phyloP scores from a whole-genome alignment of 441 rosid genomes.

The Eruca vesicaria region DNA sequence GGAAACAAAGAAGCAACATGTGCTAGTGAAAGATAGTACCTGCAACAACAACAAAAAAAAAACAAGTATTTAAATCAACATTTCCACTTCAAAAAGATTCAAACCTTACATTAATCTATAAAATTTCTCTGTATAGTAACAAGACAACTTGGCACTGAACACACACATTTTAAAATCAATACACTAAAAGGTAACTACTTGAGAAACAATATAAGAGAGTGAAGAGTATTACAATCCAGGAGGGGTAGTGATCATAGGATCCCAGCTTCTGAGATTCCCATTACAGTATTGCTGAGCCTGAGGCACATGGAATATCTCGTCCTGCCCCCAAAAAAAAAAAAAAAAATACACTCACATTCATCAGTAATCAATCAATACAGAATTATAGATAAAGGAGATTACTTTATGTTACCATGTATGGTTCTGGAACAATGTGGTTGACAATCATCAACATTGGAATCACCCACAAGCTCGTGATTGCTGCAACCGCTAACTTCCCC shows the following conservation, averaged over 20 bases:
- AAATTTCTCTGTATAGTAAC: neutral
- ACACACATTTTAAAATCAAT: neutral
- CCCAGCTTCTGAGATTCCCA: conserved; percentile 82
- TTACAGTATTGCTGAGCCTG: conserved; percentile 84
- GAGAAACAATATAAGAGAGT: neutral
- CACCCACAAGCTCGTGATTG: conserved; percentile 72
- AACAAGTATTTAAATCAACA: neutral
- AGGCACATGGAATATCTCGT: conserved; percentile 92
- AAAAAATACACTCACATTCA: neutral
- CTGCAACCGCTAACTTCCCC: conserved; percentile 68
- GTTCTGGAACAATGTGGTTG: conserved; percentile 66
- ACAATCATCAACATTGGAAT: conserved; percentile 68
- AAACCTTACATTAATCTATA: neutral
- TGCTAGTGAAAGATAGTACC: conserved; percentile 92
- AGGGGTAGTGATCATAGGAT: conserved; percentile 98
- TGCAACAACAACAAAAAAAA: conserved; percentile 30
- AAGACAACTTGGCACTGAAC: neutral
- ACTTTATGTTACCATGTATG: conserved; percentile 62
- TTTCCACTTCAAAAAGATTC: neutral
- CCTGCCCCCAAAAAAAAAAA: conserved; percentile 56
- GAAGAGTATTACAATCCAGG: conserved; percentile 71
- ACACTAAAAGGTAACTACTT: neutral
- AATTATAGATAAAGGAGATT: neutral
- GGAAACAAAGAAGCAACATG: conserved; percentile 75
- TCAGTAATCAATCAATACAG: neutral